Base-by-base conservation (phyloP, 2,329 filamentous ascomycete genomes). In the Dothiorella sarmentorum region DNA sequence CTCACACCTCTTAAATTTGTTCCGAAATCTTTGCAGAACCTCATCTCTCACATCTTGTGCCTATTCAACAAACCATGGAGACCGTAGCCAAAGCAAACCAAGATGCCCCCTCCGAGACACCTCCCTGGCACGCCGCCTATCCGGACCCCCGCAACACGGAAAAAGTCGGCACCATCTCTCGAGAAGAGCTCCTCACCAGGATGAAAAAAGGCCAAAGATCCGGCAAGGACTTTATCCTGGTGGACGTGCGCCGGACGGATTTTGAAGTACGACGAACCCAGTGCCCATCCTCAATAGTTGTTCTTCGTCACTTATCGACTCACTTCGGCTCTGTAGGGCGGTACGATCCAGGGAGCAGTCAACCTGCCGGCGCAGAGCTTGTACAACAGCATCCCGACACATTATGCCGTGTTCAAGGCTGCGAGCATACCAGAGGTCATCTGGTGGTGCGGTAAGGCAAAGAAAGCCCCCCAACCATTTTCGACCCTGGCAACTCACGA, bases 281-380 rank as follows among this genome's bases (percentile, higher is more conserved):
- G n/a, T 26, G 1, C 1, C 13, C 20, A 15, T 38, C 18, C 2
- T 5, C 2, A 10, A 11, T 13, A n/a, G n/a, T n/a, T n/a, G n/a
- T n/a, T 11, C 15, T 17, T 18, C 3, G 11, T 55, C 29, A 45
- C 51, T 22, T 61, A 47, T 20, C 60, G 47, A 49, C 56, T 18
- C 37, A 56, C 20, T 27, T 49, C 18, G 22, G 66, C 57, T 7
- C 49, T 7, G 3, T 10, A 82, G 82, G 85, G 85, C 24, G 85
- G 84, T 38, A 86, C 83, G 0, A 81, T 88, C 57, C 71, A 72
- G 7, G 79, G 78, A 2, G 85, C 84, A 1, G 74, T 87, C 62
- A 84, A 85, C 62, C 71, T 84, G 13, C 81, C 82, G 0, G 81
- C 82, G 7, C 81, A 84, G 56, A 78, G 75, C 11, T 75, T 84